Base-by-base conservation (phyloP, 352 stramenopile genomes). In the Peronospora destructor region DNA sequence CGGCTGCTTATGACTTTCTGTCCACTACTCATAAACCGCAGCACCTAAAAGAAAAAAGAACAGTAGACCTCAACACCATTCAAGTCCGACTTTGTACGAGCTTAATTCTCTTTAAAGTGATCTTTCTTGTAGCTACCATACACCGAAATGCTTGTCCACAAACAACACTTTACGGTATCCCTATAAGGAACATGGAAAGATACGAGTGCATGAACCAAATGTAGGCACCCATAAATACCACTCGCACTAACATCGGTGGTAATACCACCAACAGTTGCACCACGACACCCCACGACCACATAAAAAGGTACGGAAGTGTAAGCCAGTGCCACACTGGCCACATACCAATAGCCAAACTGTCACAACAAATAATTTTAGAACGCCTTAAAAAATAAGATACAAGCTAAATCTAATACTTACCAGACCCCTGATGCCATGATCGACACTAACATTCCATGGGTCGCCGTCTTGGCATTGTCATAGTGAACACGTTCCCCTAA, bases 201-300 rank as follows among this genome's bases (percentile, higher is more conserved):
- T 87, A 90, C 36, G 64, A 58, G 59, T 84, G 71, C 73, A 90
- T 85, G 58, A 90, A 90, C 71, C 73, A 87, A 9, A 86, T 16
- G 46, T 85, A 90, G 4, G 43, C 69, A 14, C 60, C 59, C 0
- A 61, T 66, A 54, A 90, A 82, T 37, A 90, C 49, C 30, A 90
- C 52, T 45, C 74, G 73, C 56, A 86, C 73, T n/a, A 74, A 14
- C 35, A 80, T 45, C 0, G 75, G 60, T 11, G 76, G 78, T 9
- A 90, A 65, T 36, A 90, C 60, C 34, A 86, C 66, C 38, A 85
- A 50, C 4, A 84, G 44, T 55, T 86, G 78, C 19, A 90, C 68
- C 40, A 90, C 68, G 28, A 90, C 65, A 34, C 78, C 78, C 78
- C 78, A 90, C 38, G 84, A 85, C 67, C 73, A 83, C 75, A 90